Evolutionary conservation across 306 rosid species (phyloP).

Genomic region (Vachellia pachyceras): DNA sequence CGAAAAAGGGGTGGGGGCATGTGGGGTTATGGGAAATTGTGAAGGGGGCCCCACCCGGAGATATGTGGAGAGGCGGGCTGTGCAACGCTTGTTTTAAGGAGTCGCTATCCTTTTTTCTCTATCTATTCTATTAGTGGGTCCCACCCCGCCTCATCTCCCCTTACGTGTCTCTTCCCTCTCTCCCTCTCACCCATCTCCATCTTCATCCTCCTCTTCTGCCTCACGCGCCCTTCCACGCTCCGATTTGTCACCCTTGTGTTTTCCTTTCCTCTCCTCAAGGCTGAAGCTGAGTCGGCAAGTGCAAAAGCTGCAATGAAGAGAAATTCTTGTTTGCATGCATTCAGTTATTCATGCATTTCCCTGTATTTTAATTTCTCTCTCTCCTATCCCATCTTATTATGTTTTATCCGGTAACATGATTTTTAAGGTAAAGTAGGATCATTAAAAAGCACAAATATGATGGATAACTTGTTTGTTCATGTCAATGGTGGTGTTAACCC

Average conservation of each 20-base stretch:
- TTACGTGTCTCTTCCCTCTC: conserved; percentile 55
- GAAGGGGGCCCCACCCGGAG: conserved; percentile 43
- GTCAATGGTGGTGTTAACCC: no score
- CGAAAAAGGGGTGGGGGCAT: not conserved
- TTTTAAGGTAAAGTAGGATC: no score
- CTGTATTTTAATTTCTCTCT: no score
- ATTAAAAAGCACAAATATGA: no score
- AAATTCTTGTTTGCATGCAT: no score
- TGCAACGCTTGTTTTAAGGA: conserved; percentile 42
- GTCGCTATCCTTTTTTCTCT: not conserved
- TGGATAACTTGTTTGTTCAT: no score
- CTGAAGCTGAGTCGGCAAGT: no score
- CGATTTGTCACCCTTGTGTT: not conserved
- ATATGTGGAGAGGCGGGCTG: conserved; percentile 43
- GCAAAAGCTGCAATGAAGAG: no score
- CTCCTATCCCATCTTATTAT: no score
- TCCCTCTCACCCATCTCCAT: not conserved
- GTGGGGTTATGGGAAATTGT: conserved; percentile 49
- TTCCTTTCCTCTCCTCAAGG: not conserved
- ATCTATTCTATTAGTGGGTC: conserved; percentile 23
- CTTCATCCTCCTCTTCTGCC: not conserved
- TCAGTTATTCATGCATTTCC: no score
- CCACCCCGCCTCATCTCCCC: conserved; percentile 2
- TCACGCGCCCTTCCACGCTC: not conserved
- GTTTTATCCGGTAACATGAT: no score